These are phyloP conservation scores for Pholiota conissans DNA, from an alignment of 768 basidiomycete genomes.

Conservation along the genomic window DNA sequence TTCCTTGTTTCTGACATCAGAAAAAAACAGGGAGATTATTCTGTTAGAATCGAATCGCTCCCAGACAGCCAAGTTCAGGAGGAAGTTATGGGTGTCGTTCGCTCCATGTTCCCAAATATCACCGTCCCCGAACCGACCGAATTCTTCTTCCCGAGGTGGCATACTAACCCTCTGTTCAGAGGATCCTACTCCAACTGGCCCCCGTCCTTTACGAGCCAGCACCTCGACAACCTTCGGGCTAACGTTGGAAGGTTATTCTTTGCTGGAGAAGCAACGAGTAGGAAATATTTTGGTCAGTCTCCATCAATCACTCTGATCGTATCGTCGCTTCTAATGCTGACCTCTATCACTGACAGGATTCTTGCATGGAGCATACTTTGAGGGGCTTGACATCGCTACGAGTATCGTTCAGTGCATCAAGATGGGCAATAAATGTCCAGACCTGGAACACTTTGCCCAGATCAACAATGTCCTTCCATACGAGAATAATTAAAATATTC, in stretches of 20 bases:
- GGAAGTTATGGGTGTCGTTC: conserved; percentile 60
- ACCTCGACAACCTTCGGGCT: conserved; percentile 57
- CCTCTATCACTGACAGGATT: conserved; percentile 36
- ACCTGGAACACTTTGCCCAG: conserved; percentile 22
- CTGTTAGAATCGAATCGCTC: conserved; percentile 57
- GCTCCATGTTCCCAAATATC: conserved; percentile 55
- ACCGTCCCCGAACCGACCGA: conserved; percentile 55
- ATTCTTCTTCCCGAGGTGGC: conserved; percentile 59
- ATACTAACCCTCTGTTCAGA: conserved; percentile 49
- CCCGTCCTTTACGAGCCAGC: conserved; percentile 51
- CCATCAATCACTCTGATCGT: neutral
- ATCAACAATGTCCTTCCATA: conserved; percentile 28
- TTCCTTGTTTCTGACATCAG: neutral
- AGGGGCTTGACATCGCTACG: conserved; percentile 43
- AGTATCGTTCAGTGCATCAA: conserved; percentile 43
- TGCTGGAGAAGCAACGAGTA: conserved; percentile 61
- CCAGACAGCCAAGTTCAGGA: conserved; percentile 43
- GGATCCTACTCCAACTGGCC: conserved; percentile 76
- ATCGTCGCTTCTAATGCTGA: neutral
- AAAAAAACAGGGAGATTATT: conserved; percentile 53
- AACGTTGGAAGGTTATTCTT: conserved; percentile 59
- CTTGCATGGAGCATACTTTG: conserved; percentile 59
- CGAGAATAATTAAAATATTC: conserved; percentile 15
- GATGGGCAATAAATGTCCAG: conserved; percentile 19
- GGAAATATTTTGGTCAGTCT: conserved; percentile 54